phyloP scores from a whole-genome alignment of 805 yeast species.

The Lipomyces spencermartinsiae region DNA sequence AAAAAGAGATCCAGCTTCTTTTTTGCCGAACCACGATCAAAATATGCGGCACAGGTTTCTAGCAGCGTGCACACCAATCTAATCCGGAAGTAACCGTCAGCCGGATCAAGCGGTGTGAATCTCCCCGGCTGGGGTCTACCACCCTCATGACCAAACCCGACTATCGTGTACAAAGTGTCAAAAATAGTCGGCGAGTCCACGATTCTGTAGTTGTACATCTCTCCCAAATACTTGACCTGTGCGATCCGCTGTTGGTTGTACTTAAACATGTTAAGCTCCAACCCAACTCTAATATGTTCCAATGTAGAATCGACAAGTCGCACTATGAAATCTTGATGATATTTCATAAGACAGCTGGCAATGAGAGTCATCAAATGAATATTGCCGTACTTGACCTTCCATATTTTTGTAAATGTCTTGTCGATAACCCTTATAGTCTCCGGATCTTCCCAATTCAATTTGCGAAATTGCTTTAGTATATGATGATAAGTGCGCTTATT shows the following conservation, averaged over 20 bases:
- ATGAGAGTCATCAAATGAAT: slow-evolving; percentile 58
- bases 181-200: slow-evolving; percentile 55
- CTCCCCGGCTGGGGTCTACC: slow-evolving; percentile 59
- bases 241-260: slow-evolving; percentile 67
- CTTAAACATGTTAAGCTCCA: slow-evolving; percentile 68
- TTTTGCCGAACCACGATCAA: slow-evolving; percentile 29
- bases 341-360: slow-evolving; percentile 48
- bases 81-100: slow-evolving; percentile 74
- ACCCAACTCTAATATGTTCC: slow-evolving; percentile 68
- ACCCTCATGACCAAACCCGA: slow-evolving; percentile 69
- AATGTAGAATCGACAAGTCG: slow-evolving; percentile 64
- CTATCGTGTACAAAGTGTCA: slow-evolving; percentile 60
- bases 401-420: slow-evolving; percentile 63
- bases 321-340: slow-evolving; percentile 52
- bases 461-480: slow-evolving; percentile 50
- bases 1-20: slow-evolving; percentile 52
- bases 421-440: slow-evolving; percentile 48
- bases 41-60: slow-evolving; percentile 43
- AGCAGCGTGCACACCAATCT: slow-evolving; percentile 58
- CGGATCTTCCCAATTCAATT: slow-evolving; percentile 56
- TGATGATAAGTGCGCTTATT: slow-evolving; percentile 47
- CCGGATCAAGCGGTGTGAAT: slow-evolving; percentile 59
- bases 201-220: slow-evolving; percentile 57
- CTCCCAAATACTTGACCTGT: slow-evolving; percentile 64
- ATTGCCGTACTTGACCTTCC: slow-evolving; percentile 63